Percentiles rank a stretch among this genome's conserved stretches.
phyloP scores from a whole-genome alignment of 257 asterid genomes.

The Penstemon barbatus region DNA sequence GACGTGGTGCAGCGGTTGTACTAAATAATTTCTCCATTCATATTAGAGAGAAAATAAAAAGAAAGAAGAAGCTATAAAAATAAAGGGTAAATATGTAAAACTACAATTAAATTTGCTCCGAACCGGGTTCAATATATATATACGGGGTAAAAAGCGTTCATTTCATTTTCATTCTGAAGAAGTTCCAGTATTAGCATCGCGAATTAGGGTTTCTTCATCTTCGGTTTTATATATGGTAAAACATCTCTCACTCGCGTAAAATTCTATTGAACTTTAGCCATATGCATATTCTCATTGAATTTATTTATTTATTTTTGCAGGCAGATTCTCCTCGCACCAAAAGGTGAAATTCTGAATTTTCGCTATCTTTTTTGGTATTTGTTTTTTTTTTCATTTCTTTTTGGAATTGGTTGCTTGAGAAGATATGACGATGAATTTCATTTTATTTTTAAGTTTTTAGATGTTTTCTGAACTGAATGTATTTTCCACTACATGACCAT shows the following conservation, averaged over 20 bases:
- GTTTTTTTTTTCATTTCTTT: not conserved
- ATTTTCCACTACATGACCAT: no score
- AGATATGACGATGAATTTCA: not conserved
- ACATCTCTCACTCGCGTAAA: slow-evolving; percentile 13
- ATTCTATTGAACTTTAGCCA: not conserved
- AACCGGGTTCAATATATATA: no score
- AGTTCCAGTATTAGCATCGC: slow-evolving; percentile 16
- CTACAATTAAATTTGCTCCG: no score
- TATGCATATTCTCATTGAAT: not conserved
- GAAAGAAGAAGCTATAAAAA: no score
- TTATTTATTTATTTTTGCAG: slow-evolving; percentile 42
- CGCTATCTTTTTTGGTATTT: not conserved
- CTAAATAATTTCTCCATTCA: no score
- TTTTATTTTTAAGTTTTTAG: not conserved
- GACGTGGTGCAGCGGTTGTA: no score
- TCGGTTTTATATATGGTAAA: slow-evolving; percentile 38
- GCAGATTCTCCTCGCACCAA: slow-evolving; percentile 79
- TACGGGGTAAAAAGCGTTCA: no score
- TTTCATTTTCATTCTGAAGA: no score
- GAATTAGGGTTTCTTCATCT: slow-evolving; percentile 44
- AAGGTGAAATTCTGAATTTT: slow-evolving; percentile 40
- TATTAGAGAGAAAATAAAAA: no score
- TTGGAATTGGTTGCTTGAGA: not conserved
- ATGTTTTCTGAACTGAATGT: not conserved
- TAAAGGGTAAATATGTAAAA: no score